phyloP scores from a whole-genome alignment of 192 early-diverging fungal species.

The Jimgerdemannia flammicorona region DNA sequence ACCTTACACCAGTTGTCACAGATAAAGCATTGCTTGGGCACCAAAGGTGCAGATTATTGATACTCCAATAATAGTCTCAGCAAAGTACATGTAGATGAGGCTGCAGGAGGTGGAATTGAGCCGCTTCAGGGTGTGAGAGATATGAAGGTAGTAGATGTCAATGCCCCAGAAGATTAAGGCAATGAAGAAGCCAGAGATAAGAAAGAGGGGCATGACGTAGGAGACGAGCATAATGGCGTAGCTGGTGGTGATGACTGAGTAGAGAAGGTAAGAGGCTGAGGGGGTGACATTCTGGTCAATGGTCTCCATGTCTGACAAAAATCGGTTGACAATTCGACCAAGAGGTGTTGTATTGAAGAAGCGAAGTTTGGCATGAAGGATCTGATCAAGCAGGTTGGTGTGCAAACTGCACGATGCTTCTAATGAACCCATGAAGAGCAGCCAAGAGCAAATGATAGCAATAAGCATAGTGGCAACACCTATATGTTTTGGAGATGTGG shows the following conservation, averaged over 20 bases:
- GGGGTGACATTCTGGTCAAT: constrained; percentile 66
- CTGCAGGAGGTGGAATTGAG: constrained; percentile 72
- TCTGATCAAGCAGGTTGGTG: constrained; percentile 42
- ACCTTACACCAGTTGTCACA: constrained; percentile 53
- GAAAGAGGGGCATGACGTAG: constrained; percentile 66
- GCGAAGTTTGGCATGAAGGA: constrained; percentile 67
- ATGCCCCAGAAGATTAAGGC: constrained; percentile 56
- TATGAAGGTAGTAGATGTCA: constrained; percentile 66
- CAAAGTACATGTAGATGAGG: constrained; percentile 79
- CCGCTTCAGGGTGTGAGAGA: constrained; percentile 87
- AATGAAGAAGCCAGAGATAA: constrained; percentile 59
- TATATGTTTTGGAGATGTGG: neutral
- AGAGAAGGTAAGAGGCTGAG: constrained; percentile 44
- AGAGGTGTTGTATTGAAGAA: constrained; percentile 93
- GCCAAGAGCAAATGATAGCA: constrained; percentile 31
- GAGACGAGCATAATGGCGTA: constrained; percentile 62
- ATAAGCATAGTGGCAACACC: constrained; percentile 29
- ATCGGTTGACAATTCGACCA: constrained; percentile 82
- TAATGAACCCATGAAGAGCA: constrained; percentile 44
- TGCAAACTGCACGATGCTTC: constrained; percentile 59
- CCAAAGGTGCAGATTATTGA: constrained; percentile 86
- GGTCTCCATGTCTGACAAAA: constrained; percentile 82
- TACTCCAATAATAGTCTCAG: constrained; percentile 74
- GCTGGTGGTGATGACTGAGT: constrained; percentile 44
- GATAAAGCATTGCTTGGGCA: constrained; percentile 60